Conservation (phyloP, 345 rosid species). For the Populus tremula region DNA sequence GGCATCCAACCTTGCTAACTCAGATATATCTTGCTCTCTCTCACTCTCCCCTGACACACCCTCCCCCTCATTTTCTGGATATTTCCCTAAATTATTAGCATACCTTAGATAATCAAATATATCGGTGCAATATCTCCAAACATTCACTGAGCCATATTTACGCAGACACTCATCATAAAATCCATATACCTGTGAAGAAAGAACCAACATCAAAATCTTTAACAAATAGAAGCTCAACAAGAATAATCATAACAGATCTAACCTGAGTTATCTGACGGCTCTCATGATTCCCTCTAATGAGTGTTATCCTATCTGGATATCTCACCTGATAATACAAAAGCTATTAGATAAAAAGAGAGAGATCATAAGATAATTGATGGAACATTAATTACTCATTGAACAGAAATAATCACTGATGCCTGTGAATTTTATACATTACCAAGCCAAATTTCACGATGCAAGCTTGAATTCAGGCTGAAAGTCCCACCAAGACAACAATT, state of each 20-base stretch:
- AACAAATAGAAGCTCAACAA: constrained; percentile 10
- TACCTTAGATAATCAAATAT: constrained; percentile 96
- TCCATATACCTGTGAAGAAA: constrained; percentile 73
- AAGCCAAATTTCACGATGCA: background rate
- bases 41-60: background rate
- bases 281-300: constrained; percentile 94
- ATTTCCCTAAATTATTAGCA: constrained; percentile 8
- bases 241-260: constrained; percentile 14
- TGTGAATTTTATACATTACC: background rate
- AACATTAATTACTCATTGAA: background rate
- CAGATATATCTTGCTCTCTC: background rate
- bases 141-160: constrained; percentile 93
- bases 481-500: background rate
- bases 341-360: constrained; percentile 14
- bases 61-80: background rate
- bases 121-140: constrained; percentile 98
- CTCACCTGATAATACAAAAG: constrained; percentile 63
- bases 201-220: constrained; percentile 17
- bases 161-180: constrained; percentile 97
- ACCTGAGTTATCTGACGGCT: constrained; percentile 99
- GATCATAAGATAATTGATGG: background rate
- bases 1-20: background rate
- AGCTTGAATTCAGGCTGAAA: background rate
- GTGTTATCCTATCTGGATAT: constrained; percentile 94
- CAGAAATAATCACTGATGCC: background rate